Evolutionary conservation across 345 rosid genomes (phyloP).

Genomic region (Erucastrum elatum): DNA sequence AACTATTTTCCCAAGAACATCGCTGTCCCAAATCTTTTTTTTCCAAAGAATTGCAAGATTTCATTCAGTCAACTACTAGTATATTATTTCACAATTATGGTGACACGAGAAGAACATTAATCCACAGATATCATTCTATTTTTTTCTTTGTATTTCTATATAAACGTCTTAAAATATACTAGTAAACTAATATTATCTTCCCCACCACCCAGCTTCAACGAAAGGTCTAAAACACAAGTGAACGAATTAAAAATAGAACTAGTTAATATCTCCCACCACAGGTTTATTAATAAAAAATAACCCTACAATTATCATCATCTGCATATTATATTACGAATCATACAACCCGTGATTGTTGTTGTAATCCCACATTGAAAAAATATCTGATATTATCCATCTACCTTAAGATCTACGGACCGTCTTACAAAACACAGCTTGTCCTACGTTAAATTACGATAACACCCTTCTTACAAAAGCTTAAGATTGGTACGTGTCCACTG

Average conservation of each 20-base stretch:
- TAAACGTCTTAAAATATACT: background rate
- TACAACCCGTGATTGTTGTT: background rate
- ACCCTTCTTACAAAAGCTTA: background rate
- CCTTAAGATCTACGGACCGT: conserved; percentile 29
- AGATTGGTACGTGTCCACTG: conserved; percentile 38
- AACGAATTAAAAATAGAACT: background rate
- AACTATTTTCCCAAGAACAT: too few relatives aligned
- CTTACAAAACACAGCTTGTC: conserved; percentile 2
- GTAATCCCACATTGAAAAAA: background rate
- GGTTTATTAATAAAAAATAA: background rate
- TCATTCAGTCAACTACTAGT: too few relatives aligned
- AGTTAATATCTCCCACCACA: background rate
- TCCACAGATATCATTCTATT: background rate
- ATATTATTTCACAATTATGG: background rate
- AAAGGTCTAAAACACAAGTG: background rate
- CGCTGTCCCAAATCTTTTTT: too few relatives aligned
- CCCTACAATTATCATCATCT: background rate
- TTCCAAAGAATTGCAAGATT: too few relatives aligned
- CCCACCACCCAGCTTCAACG: background rate
- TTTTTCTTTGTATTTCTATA: background rate
- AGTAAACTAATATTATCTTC: background rate
- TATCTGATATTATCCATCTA: conserved; percentile 26
- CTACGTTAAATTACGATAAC: background rate
- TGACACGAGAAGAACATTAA: background rate
- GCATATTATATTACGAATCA: background rate